Evolutionary conservation across 805 yeast genomes (phyloP).

Genomic region (Yarrowia osloensis): DNA sequence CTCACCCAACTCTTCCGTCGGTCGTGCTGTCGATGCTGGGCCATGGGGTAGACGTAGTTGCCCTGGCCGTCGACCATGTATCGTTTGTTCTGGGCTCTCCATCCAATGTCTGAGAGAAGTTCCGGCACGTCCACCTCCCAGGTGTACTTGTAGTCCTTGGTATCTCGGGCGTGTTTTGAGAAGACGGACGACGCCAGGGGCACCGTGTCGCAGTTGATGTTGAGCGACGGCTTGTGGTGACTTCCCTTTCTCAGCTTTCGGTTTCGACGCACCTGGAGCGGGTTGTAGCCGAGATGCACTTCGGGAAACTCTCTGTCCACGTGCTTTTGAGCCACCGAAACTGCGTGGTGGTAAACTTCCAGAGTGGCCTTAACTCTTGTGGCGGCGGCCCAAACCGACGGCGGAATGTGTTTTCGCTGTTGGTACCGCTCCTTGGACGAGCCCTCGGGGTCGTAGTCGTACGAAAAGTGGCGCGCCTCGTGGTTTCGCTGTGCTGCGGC

Average conservation of each 20-base stretch:
- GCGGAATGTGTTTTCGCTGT: constrained; percentile 30
- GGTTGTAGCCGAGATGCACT: constrained; percentile 63
- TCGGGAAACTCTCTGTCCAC: constrained; percentile 19
- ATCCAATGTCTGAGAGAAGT: constrained; percentile 37
- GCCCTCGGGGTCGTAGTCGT: constrained; percentile 24
- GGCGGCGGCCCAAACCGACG: constrained; percentile 36
- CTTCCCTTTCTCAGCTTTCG: constrained; percentile 45
- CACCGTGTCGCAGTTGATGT: constrained; percentile 27
- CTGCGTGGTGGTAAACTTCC: constrained; percentile 39
- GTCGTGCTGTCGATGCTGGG: constrained; percentile 15
- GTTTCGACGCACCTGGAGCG: constrained; percentile 78
- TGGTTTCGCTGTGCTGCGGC: constrained; percentile 22
- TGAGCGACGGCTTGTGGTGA: constrained; percentile 14
- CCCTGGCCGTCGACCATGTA: constrained; percentile 35
- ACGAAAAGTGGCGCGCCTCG: constrained; percentile 14
- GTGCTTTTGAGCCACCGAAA: constrained; percentile 33
- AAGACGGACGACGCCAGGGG: constrained; percentile 19
- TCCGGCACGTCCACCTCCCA: constrained; percentile 39
- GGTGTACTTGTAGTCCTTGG: constrained; percentile 15
- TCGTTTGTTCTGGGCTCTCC: constrained; percentile 34
- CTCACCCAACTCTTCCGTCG: constrained; percentile 18
- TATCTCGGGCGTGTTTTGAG: constrained; percentile 9
- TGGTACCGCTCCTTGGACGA: constrained; percentile 6
- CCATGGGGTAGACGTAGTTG: constrained; percentile 32
- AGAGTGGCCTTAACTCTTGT: constrained; percentile 39